Conservation (phyloP, 2,329 filamentous ascomycete species). For the Trichoderma gracile region DNA sequence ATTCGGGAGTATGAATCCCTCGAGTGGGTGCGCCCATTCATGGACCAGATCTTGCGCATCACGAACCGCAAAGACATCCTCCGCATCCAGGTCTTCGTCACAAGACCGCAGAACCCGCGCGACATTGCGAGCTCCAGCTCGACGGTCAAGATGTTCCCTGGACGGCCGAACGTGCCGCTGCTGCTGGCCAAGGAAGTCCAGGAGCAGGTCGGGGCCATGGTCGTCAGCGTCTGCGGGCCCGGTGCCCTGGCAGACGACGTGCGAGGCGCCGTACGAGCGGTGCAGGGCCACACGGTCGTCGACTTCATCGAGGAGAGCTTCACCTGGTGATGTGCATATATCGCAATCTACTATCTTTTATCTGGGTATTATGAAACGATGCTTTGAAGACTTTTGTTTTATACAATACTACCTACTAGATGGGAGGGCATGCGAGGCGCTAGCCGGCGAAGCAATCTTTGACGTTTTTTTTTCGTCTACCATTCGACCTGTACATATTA, state of each 20-base stretch:
- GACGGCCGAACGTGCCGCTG: conserved; percentile 78
- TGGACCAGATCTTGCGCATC: conserved; percentile 72
- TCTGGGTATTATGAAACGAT: conserved; percentile 20
- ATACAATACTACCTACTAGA: conserved; percentile 17
- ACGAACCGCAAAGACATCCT: conserved; percentile 79
- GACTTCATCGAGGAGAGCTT: conserved; percentile 81
- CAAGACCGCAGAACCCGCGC: conserved; percentile 78
- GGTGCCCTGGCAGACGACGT: conserved; percentile 77
- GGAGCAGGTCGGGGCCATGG: conserved; percentile 84
- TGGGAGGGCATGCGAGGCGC: conserved; percentile 8
- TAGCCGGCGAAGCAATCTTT: conserved; percentile 1
- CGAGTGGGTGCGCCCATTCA: conserved; percentile 91
- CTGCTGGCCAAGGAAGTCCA: conserved; percentile 80
- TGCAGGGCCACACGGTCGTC: conserved; percentile 64
- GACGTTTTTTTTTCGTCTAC: conserved; percentile 20
- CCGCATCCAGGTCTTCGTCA: conserved; percentile 86
- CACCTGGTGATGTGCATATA: conserved; percentile 51
- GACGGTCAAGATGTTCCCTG: conserved; percentile 89
- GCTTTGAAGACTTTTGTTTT: conserved; percentile 1
- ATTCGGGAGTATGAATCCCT: conserved; percentile 86
- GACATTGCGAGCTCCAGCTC: conserved; percentile 75
- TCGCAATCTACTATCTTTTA: conserved; percentile 2
- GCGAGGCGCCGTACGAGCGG: conserved; percentile 63
- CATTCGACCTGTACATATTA: conserved; percentile 38
- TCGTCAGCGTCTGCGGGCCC: conserved; percentile 77